Evolutionary conservation across 257 asterid genomes (phyloP).

Genomic region (Cynanchum wilfordii): DNA sequence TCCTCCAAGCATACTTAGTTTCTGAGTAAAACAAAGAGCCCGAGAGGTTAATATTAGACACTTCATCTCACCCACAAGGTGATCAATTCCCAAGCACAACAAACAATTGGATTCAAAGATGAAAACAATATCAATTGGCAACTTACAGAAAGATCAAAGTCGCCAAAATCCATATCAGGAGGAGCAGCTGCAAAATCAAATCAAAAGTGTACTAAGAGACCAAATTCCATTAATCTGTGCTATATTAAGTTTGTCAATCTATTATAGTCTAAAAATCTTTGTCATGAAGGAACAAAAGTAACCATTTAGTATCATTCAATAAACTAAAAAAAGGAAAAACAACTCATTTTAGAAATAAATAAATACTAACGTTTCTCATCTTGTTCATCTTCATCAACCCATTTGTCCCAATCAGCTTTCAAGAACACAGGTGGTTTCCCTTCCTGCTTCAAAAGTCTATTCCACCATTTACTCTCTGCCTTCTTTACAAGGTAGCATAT

Average conservation of each 20-base stretch:
- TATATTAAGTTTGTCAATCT: too few relatives aligned
- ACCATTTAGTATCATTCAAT: too few relatives aligned
- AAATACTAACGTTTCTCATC: conserved; percentile 36
- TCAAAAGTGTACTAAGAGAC: conserved; percentile 11
- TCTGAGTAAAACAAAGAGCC: conserved; percentile 1
- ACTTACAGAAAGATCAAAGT: conserved; percentile 56
- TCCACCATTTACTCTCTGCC: conserved; percentile 81
- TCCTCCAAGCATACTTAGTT: conserved; percentile 18
- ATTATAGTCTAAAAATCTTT: too few relatives aligned
- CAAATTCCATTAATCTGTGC: background rate
- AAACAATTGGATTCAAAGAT: background rate
- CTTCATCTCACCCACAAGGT: background rate
- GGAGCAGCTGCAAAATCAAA: conserved; percentile 31
- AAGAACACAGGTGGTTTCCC: conserved; percentile 53
- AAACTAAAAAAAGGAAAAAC: too few relatives aligned
- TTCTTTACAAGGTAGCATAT: conserved; percentile 61
- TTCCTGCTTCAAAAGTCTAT: conserved; percentile 50
- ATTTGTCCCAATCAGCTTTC: conserved; percentile 87
- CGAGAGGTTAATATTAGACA: background rate
- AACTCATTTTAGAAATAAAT: too few relatives aligned
- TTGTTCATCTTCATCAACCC: conserved; percentile 81
- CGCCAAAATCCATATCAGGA: conserved; percentile 38
- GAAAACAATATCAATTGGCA: background rate
- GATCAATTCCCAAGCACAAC: background rate
- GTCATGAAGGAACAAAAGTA: too few relatives aligned